phyloP scores from a whole-genome alignment of 2,329 filamentous ascomycete genomes.

The Fusarium sp. region DNA sequence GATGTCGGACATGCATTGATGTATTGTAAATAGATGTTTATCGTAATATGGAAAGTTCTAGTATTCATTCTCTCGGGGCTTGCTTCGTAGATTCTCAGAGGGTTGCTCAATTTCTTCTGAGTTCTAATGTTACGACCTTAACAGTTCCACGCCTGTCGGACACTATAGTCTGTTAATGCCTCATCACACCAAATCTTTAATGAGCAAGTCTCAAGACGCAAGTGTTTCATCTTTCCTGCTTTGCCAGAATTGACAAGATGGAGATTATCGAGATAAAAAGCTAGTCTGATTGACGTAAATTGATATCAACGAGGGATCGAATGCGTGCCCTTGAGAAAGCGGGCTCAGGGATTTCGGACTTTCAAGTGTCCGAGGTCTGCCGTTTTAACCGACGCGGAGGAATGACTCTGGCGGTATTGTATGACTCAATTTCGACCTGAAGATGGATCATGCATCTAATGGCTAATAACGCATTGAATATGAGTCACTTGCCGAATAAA shows the following conservation, averaged over 20 bases:
- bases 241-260: not conserved
- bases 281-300: fast-evolving
- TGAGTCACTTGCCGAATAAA: constrained; percentile 9
- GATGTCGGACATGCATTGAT: too few species aligned
- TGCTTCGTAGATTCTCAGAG: too few species aligned
- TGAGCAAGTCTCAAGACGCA: too few species aligned
- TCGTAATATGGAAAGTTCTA: too few species aligned
- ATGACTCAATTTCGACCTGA: constrained; percentile 6
- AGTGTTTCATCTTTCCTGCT: too few species aligned
- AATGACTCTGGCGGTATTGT: not conserved
- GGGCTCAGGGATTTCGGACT: constrained; percentile 2
- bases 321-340: not conserved
- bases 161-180: not conserved
- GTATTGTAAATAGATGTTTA: too few species aligned
- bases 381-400: not conserved
- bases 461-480: not conserved
- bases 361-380: constrained; percentile 11
- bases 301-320: not conserved
- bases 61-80: too few species aligned
- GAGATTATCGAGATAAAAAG: not conserved
- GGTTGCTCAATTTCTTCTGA: too few species aligned
- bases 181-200: too few species aligned
- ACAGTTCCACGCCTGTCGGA: fast-evolving
- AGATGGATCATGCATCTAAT: not conserved
- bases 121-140: not conserved